Conservation (phyloP, 345 rosid species). For the Moringa oleifera region DNA sequence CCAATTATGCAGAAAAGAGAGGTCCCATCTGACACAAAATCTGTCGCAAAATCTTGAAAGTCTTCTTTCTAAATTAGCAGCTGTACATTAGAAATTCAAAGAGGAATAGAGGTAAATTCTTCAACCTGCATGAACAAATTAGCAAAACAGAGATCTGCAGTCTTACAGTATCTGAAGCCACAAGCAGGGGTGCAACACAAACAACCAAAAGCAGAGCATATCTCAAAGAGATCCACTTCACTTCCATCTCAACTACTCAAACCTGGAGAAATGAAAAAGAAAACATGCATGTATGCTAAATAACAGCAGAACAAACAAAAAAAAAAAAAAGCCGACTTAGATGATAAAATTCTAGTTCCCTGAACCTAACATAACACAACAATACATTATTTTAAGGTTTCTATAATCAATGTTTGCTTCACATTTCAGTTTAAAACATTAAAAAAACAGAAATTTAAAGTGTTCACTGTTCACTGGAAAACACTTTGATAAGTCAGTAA, state of each 20-base stretch:
- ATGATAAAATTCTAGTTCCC: no score
- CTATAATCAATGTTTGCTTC: no score
- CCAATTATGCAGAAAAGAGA: no score
- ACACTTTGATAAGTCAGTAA: no score
- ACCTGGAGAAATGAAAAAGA: neutral
- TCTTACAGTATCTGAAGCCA: conserved; percentile 38
- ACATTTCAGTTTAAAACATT: no score
- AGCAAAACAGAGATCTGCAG: neutral
- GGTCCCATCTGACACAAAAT: no score
- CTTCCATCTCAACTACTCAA: conserved; percentile 20
- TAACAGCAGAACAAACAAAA: neutral
- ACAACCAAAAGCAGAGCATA: conserved; percentile 18
- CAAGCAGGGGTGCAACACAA: conserved; percentile 16
- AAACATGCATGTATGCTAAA: no score
- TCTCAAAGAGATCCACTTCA: conserved; percentile 16
- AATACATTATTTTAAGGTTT: neutral
- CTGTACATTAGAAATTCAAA: conserved; percentile 7
- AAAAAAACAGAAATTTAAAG: no score
- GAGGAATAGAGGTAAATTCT: neutral
- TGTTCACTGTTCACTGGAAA: no score
- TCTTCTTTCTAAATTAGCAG: no score
- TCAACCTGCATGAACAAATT: neutral
- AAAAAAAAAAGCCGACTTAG: neutral
- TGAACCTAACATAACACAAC: neutral
- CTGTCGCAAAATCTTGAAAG: no score